phyloP scores from a whole-genome alignment of 345 rosid genomes.

The Bretschneidera sinensis region DNA sequence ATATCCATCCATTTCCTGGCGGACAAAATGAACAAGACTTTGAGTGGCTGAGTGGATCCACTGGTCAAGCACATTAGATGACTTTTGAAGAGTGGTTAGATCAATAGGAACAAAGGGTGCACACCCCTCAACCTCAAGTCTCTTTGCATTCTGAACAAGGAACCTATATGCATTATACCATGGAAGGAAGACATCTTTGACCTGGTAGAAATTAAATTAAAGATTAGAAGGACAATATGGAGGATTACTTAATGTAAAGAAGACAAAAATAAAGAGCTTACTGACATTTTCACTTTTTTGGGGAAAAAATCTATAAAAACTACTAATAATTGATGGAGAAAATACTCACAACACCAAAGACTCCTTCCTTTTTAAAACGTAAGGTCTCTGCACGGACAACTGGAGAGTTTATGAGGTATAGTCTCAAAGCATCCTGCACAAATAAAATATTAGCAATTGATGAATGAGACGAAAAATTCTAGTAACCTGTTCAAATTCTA shows the following conservation, averaged over 20 bases:
- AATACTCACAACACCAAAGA: slow-evolving; percentile 84
- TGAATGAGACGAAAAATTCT: slow-evolving; percentile 4
- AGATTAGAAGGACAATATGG: slow-evolving; percentile 13
- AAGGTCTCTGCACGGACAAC: slow-evolving; percentile 96
- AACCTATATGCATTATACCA: slow-evolving; percentile 99
- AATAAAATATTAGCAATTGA: background rate
- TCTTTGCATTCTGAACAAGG: slow-evolving; percentile 94
- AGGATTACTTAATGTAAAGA: slow-evolving; percentile 12
- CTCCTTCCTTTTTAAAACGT: slow-evolving; percentile 94
- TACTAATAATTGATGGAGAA: background rate
- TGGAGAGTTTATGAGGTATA: slow-evolving; percentile 94
- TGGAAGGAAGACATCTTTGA: slow-evolving; percentile 98
- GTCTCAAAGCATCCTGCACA: slow-evolving; percentile 82
- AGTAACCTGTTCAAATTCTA: slow-evolving; percentile 5
- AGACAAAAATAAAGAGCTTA: slow-evolving; percentile 4
- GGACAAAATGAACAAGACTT: slow-evolving; percentile 92
- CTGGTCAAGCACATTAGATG: slow-evolving; percentile 90
- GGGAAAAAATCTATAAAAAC: slow-evolving; percentile 3
- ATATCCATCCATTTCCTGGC: slow-evolving; percentile 89
- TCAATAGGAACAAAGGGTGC: slow-evolving; percentile 66
- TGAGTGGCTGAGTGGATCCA: slow-evolving; percentile 99
- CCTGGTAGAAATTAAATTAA: slow-evolving; percentile 40
- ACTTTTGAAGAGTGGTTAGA: slow-evolving; percentile 49
- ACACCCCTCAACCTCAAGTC: slow-evolving; percentile 88
- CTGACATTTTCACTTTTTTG: background rate